Evolutionary conservation across 208 protist species (phyloP).

Genomic region (Blechomonas ayalai): DNA sequence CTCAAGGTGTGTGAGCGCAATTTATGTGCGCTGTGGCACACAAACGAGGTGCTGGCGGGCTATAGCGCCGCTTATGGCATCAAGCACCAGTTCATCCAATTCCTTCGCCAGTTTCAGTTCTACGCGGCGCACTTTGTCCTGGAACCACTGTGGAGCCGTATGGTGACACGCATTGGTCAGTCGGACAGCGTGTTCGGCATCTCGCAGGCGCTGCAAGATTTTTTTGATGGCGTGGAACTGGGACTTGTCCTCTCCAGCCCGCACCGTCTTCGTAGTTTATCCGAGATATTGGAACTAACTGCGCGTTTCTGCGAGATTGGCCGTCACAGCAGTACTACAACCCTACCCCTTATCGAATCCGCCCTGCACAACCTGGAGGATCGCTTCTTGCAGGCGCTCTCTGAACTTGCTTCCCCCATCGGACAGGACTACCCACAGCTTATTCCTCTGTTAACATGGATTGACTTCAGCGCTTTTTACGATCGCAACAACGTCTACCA

Average conservation of each 20-base stretch:
- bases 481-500: slow-evolving; percentile 75
- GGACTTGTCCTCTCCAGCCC: slow-evolving; percentile 70
- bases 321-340: slow-evolving; percentile 34
- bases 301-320: slow-evolving; percentile 77
- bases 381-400: slow-evolving; percentile 50
- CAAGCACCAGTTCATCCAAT: slow-evolving; percentile 82
- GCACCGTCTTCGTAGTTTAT: slow-evolving; percentile 62
- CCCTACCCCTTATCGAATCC: slow-evolving; percentile 39
- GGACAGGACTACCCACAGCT: slow-evolving; percentile 78
- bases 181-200: slow-evolving; percentile 68
- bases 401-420: slow-evolving; percentile 70
- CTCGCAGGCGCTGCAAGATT: slow-evolving; percentile 54
- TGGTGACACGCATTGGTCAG: slow-evolving; percentile 55
- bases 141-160: slow-evolving; percentile 70
- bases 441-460: slow-evolving; percentile 76
- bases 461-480: slow-evolving; percentile 85
- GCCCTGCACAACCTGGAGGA: slow-evolving; percentile 59
- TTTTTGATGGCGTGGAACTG: slow-evolving; percentile 60
- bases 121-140: slow-evolving; percentile 85
- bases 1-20: slow-evolving; percentile 76
- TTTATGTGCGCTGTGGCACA: slow-evolving; percentile 49
- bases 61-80: slow-evolving; percentile 64
- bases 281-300: slow-evolving; percentile 54
- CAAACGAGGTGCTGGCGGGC: slow-evolving; percentile 29
- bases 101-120: slow-evolving; percentile 85